These are phyloP conservation scores for Rhizophlyctis rosea DNA, from an alignment of 192 early-diverging fungal genomes.

Conservation along the genomic window DNA sequence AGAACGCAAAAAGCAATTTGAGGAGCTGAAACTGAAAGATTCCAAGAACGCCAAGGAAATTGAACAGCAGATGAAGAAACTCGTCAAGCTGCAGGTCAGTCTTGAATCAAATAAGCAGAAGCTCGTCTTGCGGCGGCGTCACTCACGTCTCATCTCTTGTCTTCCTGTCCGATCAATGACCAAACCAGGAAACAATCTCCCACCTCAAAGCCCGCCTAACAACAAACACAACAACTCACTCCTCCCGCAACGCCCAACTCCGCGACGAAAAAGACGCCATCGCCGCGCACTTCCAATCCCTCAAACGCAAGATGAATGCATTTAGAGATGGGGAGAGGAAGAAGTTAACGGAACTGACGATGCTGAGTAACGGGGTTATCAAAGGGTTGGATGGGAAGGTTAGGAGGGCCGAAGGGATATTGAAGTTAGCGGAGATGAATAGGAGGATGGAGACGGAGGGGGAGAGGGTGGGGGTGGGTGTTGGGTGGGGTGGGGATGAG, in stretches of 20 bases:
- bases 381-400: conserved; percentile 49
- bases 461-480: conserved; percentile 52
- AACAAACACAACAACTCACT: conserved; percentile 48
- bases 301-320: conserved; percentile 54
- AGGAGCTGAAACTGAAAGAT: conserved; percentile 61
- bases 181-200: conserved; percentile 48
- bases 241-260: conserved; percentile 45
- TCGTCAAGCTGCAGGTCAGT: conserved; percentile 53
- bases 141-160: neutral
- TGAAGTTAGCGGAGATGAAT: conserved; percentile 63
- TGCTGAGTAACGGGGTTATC: conserved; percentile 42
- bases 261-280: conserved; percentile 56
- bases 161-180: neutral
- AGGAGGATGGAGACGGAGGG: conserved; percentile 59
- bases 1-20: conserved; percentile 58
- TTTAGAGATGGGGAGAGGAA: conserved; percentile 51
- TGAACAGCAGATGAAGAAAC: conserved; percentile 59
- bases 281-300: conserved; percentile 50
- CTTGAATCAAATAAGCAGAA: too few species aligned
- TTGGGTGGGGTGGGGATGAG: conserved; percentile 21
- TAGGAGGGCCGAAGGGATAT: conserved; percentile 56
- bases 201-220: conserved; percentile 45
- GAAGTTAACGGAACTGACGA: conserved; percentile 48
- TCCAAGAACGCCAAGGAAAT: conserved; percentile 57
- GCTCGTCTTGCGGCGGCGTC: neutral